These are phyloP conservation scores for Tirmania nivea DNA, from an alignment of 495 filamentous ascomycete species.

Conservation along the genomic window DNA sequence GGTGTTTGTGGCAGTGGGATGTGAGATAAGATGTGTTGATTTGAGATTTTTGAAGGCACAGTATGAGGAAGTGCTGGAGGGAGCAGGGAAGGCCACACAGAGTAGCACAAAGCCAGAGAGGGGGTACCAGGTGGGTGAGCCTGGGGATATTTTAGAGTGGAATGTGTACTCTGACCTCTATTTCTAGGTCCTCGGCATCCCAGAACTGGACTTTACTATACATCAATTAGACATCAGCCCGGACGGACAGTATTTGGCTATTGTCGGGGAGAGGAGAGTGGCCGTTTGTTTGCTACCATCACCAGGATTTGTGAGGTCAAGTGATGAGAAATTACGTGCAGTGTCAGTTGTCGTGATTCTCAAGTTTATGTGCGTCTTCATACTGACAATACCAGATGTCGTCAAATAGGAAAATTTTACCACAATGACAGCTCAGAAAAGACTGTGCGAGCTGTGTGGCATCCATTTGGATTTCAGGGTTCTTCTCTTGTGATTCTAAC, in stretches of 20 bases:
- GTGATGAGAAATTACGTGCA: background rate
- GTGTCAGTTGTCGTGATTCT: background rate
- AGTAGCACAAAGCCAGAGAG: constrained; percentile 1
- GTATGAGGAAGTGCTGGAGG: constrained; percentile 7
- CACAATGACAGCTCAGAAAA: constrained; percentile 3
- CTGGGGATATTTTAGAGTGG: background rate
- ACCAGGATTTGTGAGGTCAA: constrained; percentile 4
- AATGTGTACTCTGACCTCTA: background rate
- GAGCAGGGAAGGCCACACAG: background rate
- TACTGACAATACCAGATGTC: constrained; percentile 8
- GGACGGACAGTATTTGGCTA: constrained; percentile 17
- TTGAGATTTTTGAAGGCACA: constrained; percentile 17
- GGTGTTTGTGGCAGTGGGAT: constrained; percentile 15
- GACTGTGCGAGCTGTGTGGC: constrained; percentile 17
- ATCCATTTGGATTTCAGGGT: constrained; percentile 17
- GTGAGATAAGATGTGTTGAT: constrained; percentile 16
- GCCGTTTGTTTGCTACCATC: constrained; percentile 16
- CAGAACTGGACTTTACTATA: constrained; percentile 16
- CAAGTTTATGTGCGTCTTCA: too few species aligned
- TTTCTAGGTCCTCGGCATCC: constrained; percentile 4
- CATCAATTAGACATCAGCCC: constrained; percentile 15
- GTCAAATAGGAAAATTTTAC: constrained; percentile 9
- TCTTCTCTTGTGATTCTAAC: constrained; percentile 17
- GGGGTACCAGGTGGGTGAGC: constrained; percentile 9
- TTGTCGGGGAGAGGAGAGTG: constrained; percentile 15